Evolutionary conservation across 2,329 filamentous ascomycete genomes (phyloP).

Genomic region (Talaromyces verruculosus): DNA sequence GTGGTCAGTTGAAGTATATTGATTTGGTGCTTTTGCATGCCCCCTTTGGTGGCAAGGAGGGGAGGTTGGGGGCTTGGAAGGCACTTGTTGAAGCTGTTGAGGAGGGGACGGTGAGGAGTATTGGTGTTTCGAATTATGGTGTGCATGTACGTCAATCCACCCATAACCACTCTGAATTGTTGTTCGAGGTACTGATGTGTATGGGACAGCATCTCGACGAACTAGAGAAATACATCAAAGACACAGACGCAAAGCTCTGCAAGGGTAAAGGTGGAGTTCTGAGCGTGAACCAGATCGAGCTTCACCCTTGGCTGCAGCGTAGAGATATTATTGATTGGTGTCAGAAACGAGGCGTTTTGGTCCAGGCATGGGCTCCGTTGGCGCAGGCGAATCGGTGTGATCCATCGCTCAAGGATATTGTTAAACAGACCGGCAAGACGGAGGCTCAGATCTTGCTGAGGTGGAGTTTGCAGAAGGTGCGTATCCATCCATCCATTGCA

Average conservation of each 20-base stretch:
- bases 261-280: conserved; percentile 65
- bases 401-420: conserved; percentile 51
- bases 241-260: conserved; percentile 36
- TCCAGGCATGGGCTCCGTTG: conserved; percentile 58
- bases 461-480: conserved; percentile 6
- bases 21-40: conserved; percentile 55
- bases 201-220: conserved; percentile 36
- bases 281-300: conserved; percentile 82
- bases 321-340: conserved; percentile 79
- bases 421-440: conserved; percentile 25
- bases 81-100: conserved; percentile 44
- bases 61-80: conserved; percentile 41
- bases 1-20: conserved; percentile 61
- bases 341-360: conserved; percentile 58
- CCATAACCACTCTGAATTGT: neutral
- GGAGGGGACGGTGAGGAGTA: conserved; percentile 40
- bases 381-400: conserved; percentile 52
- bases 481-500: neutral
- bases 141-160: conserved; percentile 26
- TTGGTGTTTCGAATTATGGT: conserved; percentile 44
- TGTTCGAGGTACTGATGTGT: neutral
- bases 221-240: conserved; percentile 42
- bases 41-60: conserved; percentile 40
- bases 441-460: neutral
- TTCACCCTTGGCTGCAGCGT: conserved; percentile 86